Evolutionary conservation across 2,329 filamentous ascomycete genomes (phyloP), one percentile per base, ranked within the genome.

Genomic region (Huntiella abstrusa): DNA sequence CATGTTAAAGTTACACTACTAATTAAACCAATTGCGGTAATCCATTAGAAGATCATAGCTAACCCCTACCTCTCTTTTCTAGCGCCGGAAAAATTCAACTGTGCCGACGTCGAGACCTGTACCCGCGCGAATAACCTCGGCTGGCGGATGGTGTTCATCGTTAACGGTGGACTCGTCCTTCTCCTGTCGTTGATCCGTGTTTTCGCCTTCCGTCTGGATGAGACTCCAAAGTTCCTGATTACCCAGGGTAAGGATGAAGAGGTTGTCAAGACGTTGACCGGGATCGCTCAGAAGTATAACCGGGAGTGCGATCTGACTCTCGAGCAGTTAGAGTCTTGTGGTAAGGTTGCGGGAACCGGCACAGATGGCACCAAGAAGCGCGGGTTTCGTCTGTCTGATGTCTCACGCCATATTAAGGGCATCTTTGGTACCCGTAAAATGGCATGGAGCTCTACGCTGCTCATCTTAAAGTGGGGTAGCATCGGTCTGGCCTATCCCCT

Each of bases 401-500:
- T 62, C 4, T 51, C 57, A 3, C 54, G 68, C 15, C 80, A 86
- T 55, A 55, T 85, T 17, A 63, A 65, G 12, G 80, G 79, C 2
- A 67, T 86, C 1, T 85, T 80, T 54, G 61, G 64, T 0, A 81
- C 76, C 1, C 69, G 58, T 45, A 69, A 65, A 48, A 71, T 83
- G 47, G 71, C 63, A 1, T 55, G 76, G 2, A 78, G 73, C 0
- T 85, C 79, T 0, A 51, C 62, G 0, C 60, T 84, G 49, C 74
- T 84, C 51, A 82, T 77, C 72, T 55, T 80, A 4, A 77, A 73
- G 0, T 85, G 80, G 80, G 67, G 72, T 0, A 56, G 80, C 2
- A 80, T 83, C 33, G 80, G 80, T 5, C 66, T 85, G 0, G 79
- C 77, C 0, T 85, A 84, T 53, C 80, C 81, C 0, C 64, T 86